Conservation (phyloP, 208 protist genomes). For the Trypanosoma vivax region DNA sequence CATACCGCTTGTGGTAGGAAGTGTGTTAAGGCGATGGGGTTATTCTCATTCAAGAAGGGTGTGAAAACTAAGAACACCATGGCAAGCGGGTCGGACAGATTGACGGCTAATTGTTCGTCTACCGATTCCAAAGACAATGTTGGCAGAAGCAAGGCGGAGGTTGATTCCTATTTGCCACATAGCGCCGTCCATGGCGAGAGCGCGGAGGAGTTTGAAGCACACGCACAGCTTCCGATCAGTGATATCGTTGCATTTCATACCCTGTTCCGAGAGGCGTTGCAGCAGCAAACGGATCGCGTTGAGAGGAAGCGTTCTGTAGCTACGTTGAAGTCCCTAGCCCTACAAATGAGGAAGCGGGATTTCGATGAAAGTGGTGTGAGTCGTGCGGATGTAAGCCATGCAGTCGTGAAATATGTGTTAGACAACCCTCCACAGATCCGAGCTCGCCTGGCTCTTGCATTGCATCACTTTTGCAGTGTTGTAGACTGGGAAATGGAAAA, state of each 20-base stretch:
- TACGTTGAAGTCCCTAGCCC: slow-evolving; percentile 3
- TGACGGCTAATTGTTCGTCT: background rate
- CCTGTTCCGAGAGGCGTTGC: slow-evolving; percentile 4
- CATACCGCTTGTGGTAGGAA: background rate
- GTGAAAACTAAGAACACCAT: background rate
- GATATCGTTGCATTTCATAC: slow-evolving; percentile 14
- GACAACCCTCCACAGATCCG: slow-evolving; percentile 42
- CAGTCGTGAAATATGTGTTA: slow-evolving; percentile 45
- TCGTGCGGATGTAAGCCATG: background rate
- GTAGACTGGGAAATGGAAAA: slow-evolving; percentile 72
- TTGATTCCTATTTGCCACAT: too few relatives aligned
- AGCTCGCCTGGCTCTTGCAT: slow-evolving; percentile 53
- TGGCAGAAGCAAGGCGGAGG: background rate
- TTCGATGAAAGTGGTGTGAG: background rate
- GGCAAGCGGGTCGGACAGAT: background rate
- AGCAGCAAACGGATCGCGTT: slow-evolving; percentile 1
- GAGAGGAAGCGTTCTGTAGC: slow-evolving; percentile 9
- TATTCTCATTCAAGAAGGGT: background rate
- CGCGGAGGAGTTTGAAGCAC: background rate
- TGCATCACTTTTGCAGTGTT: slow-evolving; percentile 63
- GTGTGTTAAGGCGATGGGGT: slow-evolving; percentile 1
- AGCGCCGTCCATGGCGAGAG: background rate
- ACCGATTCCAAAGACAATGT: slow-evolving; percentile 15
- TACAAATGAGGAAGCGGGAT: slow-evolving; percentile 11
- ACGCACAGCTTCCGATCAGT: slow-evolving; percentile 1